phyloP scores from a whole-genome alignment of 108 stramenopile species.

The Mediolabrus comicus region DNA sequence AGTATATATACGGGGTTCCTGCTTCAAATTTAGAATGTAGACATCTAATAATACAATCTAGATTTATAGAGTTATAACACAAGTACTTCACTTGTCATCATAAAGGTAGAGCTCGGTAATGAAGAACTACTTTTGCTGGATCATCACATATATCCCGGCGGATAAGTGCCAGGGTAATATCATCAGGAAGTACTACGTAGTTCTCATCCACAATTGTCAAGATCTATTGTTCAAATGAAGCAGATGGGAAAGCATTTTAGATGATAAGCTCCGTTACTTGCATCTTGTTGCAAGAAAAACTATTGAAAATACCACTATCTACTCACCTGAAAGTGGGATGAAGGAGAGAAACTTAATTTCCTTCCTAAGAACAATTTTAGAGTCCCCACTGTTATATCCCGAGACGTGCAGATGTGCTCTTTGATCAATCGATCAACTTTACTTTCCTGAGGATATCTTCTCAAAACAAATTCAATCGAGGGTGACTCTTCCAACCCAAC shows the following conservation, averaged over 20 bases:
- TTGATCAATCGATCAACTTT: slow-evolving; percentile 40
- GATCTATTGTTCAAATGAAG: slow-evolving; percentile 13
- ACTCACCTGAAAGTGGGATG: slow-evolving; percentile 48
- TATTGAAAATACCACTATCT: not conserved
- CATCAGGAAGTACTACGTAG: slow-evolving; percentile 29
- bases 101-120: slow-evolving; percentile 32
- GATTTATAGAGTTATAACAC: not conserved
- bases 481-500: slow-evolving; percentile 37
- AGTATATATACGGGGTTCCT: no score
- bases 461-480: slow-evolving; percentile 45
- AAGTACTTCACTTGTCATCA: not conserved
- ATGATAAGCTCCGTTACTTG: not conserved
- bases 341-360: slow-evolving; percentile 38
- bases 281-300: not conserved
- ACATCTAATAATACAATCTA: not conserved
- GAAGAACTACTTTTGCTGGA: slow-evolving; percentile 34
- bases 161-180: slow-evolving; percentile 31
- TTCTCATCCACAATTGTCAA: slow-evolving; percentile 31
- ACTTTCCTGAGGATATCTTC: slow-evolving; percentile 50
- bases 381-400: slow-evolving; percentile 35
- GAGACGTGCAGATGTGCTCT: slow-evolving; percentile 45
- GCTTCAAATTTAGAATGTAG: no score
- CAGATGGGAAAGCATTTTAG: not conserved
- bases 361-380: slow-evolving; percentile 54
- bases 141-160: slow-evolving; percentile 43